Base-by-base conservation (phyloP, 225 moss, liverwort and hornwort species). In the Takakia lepidozioides region DNA sequence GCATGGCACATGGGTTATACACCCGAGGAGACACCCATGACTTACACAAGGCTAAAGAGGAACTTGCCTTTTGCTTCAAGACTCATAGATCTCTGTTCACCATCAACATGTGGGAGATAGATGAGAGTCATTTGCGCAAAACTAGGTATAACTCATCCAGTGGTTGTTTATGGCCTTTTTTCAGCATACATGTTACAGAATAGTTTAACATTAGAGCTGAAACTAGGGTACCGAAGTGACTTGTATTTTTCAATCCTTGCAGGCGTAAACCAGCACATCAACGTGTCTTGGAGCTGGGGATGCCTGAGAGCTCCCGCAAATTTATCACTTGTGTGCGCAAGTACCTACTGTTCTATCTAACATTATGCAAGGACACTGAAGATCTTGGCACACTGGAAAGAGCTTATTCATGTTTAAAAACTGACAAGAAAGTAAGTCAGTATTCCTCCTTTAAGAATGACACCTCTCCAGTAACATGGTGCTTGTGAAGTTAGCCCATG, bases 71-170 rank as follows among this genome's bases (percentile, higher is more conserved):
- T 53, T 95, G 93, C 74, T 95, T 95, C 65, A 82, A 86, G 64
- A 86, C 93, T 52, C 89, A 78, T 51, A 90, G 93, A 51, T 95
- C 93, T 19, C 66, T 82, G 38, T 95, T 95, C 52, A 95, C 89
- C 40, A 95, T 95, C 56, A 89, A 95, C 43, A 95, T 95, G 93
- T 95, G 93, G 93, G 93, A 95, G 64, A 95, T 95, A 45, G 93
- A 95, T 71, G 82, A 81, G 67, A 85, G 80, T 71, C 82, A 73
- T 58, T 69, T 86, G 40, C 79, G 89, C 26, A 95, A 89, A 64
- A 76, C 86, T 66, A 86, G 88, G 84, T 81, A 56, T 56, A 14
- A 27, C 13, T 47, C 22, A n/a, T 47, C 14, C 47, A 8, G 4
- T 48, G 3, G 9, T 48, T 44, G 21, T 17, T 3, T 25, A 8